Base-by-base conservation (phyloP, 2,329 filamentous ascomycete species). In the Aotearoamyces nothofagi region DNA sequence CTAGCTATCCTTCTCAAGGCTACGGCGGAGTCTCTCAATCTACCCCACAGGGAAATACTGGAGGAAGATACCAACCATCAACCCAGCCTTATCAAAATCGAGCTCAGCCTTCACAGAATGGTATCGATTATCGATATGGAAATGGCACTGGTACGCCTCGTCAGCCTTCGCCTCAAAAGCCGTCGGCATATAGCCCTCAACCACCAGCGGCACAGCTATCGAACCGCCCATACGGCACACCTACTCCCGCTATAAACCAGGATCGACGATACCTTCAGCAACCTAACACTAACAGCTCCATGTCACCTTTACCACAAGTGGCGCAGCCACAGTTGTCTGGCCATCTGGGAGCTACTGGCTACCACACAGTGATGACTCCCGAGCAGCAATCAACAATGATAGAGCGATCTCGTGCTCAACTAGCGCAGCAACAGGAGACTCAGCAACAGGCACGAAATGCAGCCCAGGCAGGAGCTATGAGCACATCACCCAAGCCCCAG, bases 311-410 rank as follows among this genome's bases (percentile, higher is more conserved):
- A 25, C 37, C 41, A 13, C 39, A 36, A 20, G 31, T 32, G 15
- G 20, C 32, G 15, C 37, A 37, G 17, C 32, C 34, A 24, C 35
- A 34, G 15, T 30, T 13, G 31, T 39, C 8, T 42, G 24, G 30
- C 5, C 26, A 27, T n/a, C 30, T 43, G 9, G 43, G 41, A 4
- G 39, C 45, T 5, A 43, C 33, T 24, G 43, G 43, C 8, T 47
- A 41, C 24, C 38, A 41, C 22, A 42, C 40, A n/a, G 34, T 46
- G 30, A 42, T 53, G 40, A 52, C 44, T 11, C 34, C 38, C 11
- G 44, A 44, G 30, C 39, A 54, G 30, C 51, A 55, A 26, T 39
- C 44, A 14, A 41, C 35, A 23, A 46, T 55, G 38, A 44, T 54
- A 37, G 51, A 54, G 17, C 43, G 48, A 15, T 49, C 53, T 31